These are phyloP conservation scores for Pseudopyrenochaeta lycopersici DNA, from an alignment of 2,329 filamentous ascomycete species.

Conservation along the genomic window DNA sequence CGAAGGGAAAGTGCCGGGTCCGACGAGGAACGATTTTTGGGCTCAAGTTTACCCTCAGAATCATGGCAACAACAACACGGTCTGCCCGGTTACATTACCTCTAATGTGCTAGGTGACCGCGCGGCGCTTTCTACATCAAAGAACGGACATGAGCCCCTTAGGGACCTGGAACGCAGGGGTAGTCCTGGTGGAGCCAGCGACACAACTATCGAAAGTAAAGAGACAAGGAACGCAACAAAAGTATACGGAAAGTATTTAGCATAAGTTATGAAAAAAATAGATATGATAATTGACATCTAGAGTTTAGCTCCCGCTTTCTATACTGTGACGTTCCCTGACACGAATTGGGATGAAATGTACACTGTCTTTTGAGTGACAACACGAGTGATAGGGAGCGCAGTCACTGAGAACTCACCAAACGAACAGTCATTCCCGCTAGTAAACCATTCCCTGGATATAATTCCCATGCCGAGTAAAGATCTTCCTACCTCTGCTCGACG, in stretches of 20 bases:
- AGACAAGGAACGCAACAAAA: neutral
- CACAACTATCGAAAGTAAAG: constrained; percentile 18
- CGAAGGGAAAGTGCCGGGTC: constrained; percentile 28
- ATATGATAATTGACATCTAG: neutral
- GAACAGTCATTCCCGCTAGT: too few relatives aligned
- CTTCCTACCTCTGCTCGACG: too few relatives aligned
- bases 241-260: neutral
- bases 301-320: neutral
- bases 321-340: too few relatives aligned
- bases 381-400: too few relatives aligned
- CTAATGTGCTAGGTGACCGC: constrained; percentile 25
- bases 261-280: neutral
- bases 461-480: too few relatives aligned
- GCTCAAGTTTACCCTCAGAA: constrained; percentile 14
- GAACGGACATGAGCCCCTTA: neutral
- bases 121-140: constrained; percentile 3
- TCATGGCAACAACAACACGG: constrained; percentile 22
- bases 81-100: constrained; percentile 23
- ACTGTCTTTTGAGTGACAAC: too few relatives aligned
- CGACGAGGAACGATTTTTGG: constrained; percentile 31
- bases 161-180: constrained; percentile 9
- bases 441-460: too few relatives aligned
- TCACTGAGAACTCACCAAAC: too few relatives aligned
- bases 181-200: constrained; percentile 20
- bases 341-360: too few relatives aligned